Base-by-base conservation (phyloP, 176 grass and related monocot species). In the Hyparrhenia diplandra region DNA sequence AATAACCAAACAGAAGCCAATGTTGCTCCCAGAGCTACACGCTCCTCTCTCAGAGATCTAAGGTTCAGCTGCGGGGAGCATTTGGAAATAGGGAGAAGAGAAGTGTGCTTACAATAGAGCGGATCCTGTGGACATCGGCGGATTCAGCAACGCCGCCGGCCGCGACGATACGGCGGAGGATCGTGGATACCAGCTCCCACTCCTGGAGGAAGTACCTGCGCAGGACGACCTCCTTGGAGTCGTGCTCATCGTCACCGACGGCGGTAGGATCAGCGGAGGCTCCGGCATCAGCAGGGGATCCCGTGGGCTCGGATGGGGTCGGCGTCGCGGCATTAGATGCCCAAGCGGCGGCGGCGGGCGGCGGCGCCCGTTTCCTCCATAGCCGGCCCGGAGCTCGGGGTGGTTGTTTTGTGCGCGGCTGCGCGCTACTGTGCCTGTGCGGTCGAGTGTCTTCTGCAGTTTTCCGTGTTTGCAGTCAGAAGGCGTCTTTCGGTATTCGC, bases 161-260 rank as follows among this genome's bases (percentile, higher is more conserved):
- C 14, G 73, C 36, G 71, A 95, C 73, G 69, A 99, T 91, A 61
- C 85, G 86, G 73, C 42, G 16, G 89, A 99, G 88, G 20, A 95
- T 86, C 69, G 58, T 46, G 57, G 90, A 81, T 20, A 95, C 82
- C 11, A 89, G 43, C 73, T 91, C 84, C 96, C 92, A 99, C 73
- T 99, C 96, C 77, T 89, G 86, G 31, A 99, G 88, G 85, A 99
- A 99, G 82, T 93, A 91, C 55, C 92, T 85, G 47, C 76, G 92
- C 81, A 99, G 77, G 64, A 87, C 87, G 27, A 71, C 82, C 64
- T 99, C 96, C 82, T 98, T 98, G 45, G n/a, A 88, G 54, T 95
- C 96, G 63, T 91, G 87, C 88, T 88, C 92, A 5, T 94, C 87
- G 74, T 91, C 92, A 21, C 3, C 58, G 28, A 27, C 18, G 61